Evolutionary conservation across 2,329 filamentous ascomycete genomes (phyloP).

Genomic region (Fusarium temperatum): DNA sequence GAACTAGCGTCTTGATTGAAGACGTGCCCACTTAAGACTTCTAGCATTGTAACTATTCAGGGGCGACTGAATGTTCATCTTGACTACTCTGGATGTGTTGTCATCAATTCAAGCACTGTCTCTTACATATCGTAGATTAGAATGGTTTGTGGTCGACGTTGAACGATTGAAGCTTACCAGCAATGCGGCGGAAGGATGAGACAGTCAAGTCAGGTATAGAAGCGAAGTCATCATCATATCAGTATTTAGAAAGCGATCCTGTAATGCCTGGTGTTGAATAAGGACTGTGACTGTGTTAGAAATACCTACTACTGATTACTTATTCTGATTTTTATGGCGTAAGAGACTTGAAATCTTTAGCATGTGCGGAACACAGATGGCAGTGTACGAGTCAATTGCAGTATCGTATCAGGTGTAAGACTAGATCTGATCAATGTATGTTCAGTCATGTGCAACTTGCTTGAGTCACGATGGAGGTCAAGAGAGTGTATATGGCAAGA

Average conservation of each 20-base stretch:
- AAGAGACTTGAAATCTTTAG: neutral
- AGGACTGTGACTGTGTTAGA: accelerated
- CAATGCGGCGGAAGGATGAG: accelerated
- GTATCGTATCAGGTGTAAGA: neutral
- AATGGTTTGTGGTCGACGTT: neutral
- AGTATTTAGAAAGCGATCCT: accelerated
- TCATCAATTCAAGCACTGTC: neutral
- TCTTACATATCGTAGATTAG: neutral
- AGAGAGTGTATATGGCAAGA: neutral
- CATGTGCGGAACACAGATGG: neutral
- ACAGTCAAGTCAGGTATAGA: accelerated
- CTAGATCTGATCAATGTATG: accelerated
- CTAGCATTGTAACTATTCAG: accelerated
- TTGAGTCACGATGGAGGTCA: neutral
- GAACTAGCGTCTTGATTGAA: accelerated
- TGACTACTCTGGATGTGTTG: neutral
- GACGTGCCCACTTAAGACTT: no score
- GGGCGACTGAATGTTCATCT: no score
- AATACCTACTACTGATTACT: accelerated
- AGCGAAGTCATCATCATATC: neutral
- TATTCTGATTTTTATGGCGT: accelerated
- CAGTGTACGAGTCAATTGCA: accelerated
- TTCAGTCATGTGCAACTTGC: neutral
- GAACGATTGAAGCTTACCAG: no score
- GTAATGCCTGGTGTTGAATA: accelerated